A percentile compares a stretch with the other conserved stretches of the same genome.
Conservation (phyloP, 2,329 filamentous ascomycete genomes). For the Zymoseptoria passerinii region DNA sequence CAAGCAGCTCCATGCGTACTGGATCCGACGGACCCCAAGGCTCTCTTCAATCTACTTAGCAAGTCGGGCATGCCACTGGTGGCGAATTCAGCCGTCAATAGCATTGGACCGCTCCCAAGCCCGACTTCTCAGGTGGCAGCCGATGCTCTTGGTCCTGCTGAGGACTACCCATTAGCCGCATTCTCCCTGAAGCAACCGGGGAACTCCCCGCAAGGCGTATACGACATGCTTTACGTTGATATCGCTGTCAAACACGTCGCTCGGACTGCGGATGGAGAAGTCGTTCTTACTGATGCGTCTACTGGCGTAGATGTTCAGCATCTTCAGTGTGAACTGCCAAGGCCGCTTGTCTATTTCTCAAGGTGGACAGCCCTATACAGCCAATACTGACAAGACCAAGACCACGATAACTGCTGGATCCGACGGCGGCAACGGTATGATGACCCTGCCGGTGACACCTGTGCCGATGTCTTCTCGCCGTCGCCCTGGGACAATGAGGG, state of each 20-base stretch:
- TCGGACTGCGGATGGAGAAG: background rate
- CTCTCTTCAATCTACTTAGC: slow-evolving; percentile 2
- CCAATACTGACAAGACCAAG: background rate
- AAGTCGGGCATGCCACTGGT: slow-evolving; percentile 3
- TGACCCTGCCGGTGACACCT: no score
- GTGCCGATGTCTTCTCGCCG: no score
- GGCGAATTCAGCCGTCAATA: background rate
- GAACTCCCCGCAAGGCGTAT: background rate
- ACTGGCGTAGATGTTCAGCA: background rate
- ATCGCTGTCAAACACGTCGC: slow-evolving; percentile 3
- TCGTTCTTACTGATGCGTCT: slow-evolving; percentile 2
- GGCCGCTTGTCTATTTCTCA: slow-evolving; percentile 4
- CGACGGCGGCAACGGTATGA: background rate
- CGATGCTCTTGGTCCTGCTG: slow-evolving; percentile 4
- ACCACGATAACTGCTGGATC: background rate
- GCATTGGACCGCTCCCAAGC: background rate
- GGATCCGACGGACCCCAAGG: background rate
- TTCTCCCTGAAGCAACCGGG: slow-evolving; percentile 5
- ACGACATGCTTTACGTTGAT: slow-evolving; percentile 5
- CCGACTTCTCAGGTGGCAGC: slow-evolving; percentile 6
- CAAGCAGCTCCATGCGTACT: slow-evolving; percentile 1
- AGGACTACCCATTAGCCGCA: background rate
- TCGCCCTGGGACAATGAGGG: no score
- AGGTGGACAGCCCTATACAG: background rate
- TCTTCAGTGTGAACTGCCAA: slow-evolving; percentile 6